Percentiles rank a stretch among this genome's conserved stretches.
These are phyloP conservation scores for Beauveria rudraprayagi DNA, from an alignment of 2,329 filamentous ascomycete genomes.

Conservation along the genomic window DNA sequence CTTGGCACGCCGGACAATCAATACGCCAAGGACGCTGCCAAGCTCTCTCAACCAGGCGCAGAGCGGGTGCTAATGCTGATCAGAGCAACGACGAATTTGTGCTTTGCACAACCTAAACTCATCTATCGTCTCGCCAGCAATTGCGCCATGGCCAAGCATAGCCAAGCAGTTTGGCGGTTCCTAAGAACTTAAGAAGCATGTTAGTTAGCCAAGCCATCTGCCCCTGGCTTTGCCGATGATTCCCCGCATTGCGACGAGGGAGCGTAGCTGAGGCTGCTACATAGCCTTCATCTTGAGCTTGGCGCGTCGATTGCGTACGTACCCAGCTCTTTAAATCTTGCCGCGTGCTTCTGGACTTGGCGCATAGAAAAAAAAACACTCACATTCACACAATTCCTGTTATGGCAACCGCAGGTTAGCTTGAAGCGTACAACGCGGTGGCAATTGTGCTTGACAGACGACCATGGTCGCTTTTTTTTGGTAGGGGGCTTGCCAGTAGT, in stretches of 20 bases:
- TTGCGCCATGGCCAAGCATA: neutral
- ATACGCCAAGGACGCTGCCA: slow-evolving; percentile 3
- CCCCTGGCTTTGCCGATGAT: neutral
- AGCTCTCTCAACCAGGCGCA: slow-evolving; percentile 1
- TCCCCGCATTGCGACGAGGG: neutral
- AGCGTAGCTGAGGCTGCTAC: neutral
- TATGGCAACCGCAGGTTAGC: too few species aligned
- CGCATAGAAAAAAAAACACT: neutral
- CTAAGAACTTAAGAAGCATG: neutral
- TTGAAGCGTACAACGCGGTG: too few species aligned
- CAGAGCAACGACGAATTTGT: neutral
- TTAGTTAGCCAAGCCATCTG: neutral
- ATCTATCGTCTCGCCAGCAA: neutral
- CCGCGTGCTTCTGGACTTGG: neutral
- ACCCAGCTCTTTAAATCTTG: neutral
- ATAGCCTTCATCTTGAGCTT: neutral
- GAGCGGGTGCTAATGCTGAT: slow-evolving; percentile 6
- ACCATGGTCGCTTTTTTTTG: neutral
- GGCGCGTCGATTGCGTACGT: neutral
- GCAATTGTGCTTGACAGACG: neutral
- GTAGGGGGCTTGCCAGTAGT: neutral
- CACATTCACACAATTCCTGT: too few species aligned
- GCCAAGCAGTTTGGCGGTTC: neutral
- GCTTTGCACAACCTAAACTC: neutral
- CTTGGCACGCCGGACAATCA: neutral